Percentiles rank a stretch among this genome's conserved stretches.
Conservation (phyloP, 1,284 basidiomycete genomes). For the Agaricales sp. region DNA sequence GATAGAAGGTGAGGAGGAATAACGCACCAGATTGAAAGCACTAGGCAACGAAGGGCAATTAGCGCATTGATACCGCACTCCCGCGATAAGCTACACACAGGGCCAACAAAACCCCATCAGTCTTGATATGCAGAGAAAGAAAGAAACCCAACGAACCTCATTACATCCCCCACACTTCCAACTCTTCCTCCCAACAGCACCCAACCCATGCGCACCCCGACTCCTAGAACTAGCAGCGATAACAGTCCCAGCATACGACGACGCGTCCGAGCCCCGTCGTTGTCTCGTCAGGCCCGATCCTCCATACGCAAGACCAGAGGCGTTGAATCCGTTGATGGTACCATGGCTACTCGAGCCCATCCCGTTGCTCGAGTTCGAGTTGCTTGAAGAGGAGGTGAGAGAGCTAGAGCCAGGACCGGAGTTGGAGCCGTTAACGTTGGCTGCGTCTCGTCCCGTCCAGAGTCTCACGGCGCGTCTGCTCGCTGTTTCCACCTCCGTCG, state of each 20-base stretch:
- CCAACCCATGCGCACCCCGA: conserved; percentile 21
- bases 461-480: conserved; percentile 64
- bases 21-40: conserved; percentile 53
- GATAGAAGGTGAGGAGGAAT: conserved; percentile 2
- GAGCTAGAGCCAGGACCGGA: neutral
- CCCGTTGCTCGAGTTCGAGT: conserved; percentile 16
- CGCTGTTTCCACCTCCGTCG: conserved; percentile 62
- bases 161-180: conserved; percentile 50
- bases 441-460: conserved; percentile 71
- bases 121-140: neutral
- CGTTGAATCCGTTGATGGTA: conserved; percentile 10
- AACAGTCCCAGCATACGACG: conserved; percentile 54
- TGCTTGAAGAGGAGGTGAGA: conserved; percentile 9
- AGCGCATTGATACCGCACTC: conserved; percentile 68
- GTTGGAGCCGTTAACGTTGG: conserved; percentile 30
- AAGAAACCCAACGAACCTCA: conserved; percentile 29
- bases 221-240: conserved; percentile 34
- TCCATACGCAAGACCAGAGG: neutral
- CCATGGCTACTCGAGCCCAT: conserved; percentile 45
- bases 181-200: too few species aligned
- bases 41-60: conserved; percentile 58
- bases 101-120: neutral
- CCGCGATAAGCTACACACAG: conserved; percentile 44
- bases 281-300: neutral
- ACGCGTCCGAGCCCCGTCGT: conserved; percentile 14